Evolutionary conservation across 179 eudicot genomes (phyloP).

Genomic region (Spinacia oleracea): DNA sequence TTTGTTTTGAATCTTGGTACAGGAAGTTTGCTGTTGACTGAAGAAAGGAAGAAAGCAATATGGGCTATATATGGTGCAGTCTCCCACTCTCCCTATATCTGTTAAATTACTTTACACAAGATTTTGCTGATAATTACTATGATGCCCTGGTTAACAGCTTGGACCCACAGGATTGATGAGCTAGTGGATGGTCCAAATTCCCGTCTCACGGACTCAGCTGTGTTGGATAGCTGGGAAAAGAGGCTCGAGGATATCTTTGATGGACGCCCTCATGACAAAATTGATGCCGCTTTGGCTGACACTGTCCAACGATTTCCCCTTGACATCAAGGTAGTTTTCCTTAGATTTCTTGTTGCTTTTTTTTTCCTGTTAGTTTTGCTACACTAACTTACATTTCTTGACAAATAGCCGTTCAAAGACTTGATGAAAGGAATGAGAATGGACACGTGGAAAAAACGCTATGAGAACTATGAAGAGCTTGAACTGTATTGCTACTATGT

Average conservation of each 20-base stretch:
- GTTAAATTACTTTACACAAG: too few species aligned
- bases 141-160: too few species aligned
- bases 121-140: too few species aligned
- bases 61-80: conserved; percentile 54
- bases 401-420: conserved; percentile 52
- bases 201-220: conserved; percentile 27
- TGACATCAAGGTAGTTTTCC: conserved; percentile 66
- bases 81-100: too few species aligned
- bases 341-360: background rate
- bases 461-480: conserved; percentile 53
- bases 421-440: conserved; percentile 63
- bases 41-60: conserved; percentile 48
- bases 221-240: conserved; percentile 54
- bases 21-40: conserved; percentile 56
- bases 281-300: conserved; percentile 52
- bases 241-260: conserved; percentile 51
- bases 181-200: conserved; percentile 49
- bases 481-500: conserved; percentile 57
- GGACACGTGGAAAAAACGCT: conserved; percentile 48
- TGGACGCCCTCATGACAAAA: conserved; percentile 47
- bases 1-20: background rate
- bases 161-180: conserved; percentile 60
- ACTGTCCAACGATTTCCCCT: conserved; percentile 47
- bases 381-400: background rate
- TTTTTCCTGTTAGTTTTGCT: too few species aligned